These are phyloP conservation scores for Epichloe brachyelytri DNA, from an alignment of 2,329 filamentous ascomycete genomes.

Conservation along the genomic window DNA sequence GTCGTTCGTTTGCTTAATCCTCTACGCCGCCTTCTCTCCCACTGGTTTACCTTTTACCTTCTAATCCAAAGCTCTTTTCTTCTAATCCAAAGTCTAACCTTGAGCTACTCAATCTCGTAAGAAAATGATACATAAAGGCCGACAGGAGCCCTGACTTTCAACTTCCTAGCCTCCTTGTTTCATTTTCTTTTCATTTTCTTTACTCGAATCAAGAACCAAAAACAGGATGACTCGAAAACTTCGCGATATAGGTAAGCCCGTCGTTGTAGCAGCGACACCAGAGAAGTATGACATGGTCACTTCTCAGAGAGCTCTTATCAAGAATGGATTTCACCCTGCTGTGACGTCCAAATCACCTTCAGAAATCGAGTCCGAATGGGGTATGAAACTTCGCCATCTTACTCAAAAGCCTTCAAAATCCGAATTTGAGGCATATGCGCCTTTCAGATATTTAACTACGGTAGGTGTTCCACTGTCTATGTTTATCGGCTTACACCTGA, in stretches of 20 bases:
- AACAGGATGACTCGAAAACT: neutral
- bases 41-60: no score
- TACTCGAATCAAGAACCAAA: neutral
- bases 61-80: no score
- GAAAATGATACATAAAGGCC: neutral
- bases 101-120: neutral
- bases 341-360: conserved; percentile 7
- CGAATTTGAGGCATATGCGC: neutral
- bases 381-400: neutral
- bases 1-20: no score
- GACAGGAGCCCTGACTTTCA: neutral
- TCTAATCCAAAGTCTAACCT: neutral
- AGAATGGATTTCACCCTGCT: conserved; percentile 8
- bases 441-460: conserved; percentile 5
- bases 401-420: neutral
- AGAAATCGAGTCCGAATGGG: conserved; percentile 5
- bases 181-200: no score
- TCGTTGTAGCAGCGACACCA: neutral
- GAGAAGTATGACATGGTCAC: conserved; percentile 7
- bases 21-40: no score
- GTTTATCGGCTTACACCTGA: neutral
- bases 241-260: neutral
- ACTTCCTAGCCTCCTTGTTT: neutral
- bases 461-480: neutral
- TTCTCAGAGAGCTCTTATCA: conserved; percentile 7